Conservation (phyloP, 2,329 filamentous ascomycete genomes). For the Aspergillus fumigatus region DNA sequence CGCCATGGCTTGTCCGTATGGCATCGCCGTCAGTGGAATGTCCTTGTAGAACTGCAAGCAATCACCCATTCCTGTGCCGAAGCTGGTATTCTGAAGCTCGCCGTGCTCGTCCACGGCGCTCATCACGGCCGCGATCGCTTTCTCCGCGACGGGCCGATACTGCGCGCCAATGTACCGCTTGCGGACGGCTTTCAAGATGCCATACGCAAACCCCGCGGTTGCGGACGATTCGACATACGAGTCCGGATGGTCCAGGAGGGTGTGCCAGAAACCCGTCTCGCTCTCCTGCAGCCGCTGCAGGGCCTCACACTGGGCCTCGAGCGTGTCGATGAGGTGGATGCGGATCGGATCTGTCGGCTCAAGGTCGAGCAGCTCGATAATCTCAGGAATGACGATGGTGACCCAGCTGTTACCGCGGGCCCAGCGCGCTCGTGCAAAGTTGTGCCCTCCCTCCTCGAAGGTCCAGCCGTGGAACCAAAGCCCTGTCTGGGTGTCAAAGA, state of each 20-base stretch:
- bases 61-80: conserved; percentile 73
- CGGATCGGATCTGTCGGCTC: conserved; percentile 57
- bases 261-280: conserved; percentile 65
- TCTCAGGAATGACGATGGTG: conserved; percentile 78
- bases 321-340: conserved; percentile 46
- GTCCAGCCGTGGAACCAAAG: conserved; percentile 82
- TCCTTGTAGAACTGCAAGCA: conserved; percentile 71
- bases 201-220: conserved; percentile 76
- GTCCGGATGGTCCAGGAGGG: conserved; percentile 65
- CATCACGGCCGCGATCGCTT: conserved; percentile 63
- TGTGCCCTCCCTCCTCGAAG: conserved; percentile 62
- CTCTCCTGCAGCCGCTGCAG: conserved; percentile 56
- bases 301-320: conserved; percentile 66
- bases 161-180: conserved; percentile 64
- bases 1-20: conserved; percentile 79
- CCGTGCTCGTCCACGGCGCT: conserved; percentile 62
- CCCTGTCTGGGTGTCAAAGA: conserved; percentile 67
- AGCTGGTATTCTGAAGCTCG: conserved; percentile 69
- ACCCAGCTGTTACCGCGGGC: conserved; percentile 61
- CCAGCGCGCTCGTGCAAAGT: conserved; percentile 54
- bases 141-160: conserved; percentile 58
- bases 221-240: conserved; percentile 74
- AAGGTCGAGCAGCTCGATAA: conserved; percentile 67
- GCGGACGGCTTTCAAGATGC: conserved; percentile 68
- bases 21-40: conserved; percentile 74